Conservation (phyloP, 169 alveolate genomes). For the Besnoitia besnoiti region DNA sequence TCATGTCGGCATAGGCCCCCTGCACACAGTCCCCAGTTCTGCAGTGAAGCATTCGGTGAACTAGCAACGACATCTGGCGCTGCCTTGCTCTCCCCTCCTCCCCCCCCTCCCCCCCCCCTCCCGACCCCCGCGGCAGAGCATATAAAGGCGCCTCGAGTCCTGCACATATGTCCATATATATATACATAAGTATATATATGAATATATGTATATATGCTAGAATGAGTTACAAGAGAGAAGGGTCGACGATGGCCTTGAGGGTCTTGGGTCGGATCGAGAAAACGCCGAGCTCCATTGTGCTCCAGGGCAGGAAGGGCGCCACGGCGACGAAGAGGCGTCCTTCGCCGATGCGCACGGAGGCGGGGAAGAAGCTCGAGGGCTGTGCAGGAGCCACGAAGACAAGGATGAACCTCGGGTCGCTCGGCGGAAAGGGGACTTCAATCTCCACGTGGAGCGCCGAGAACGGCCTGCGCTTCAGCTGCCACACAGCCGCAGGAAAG, state of each 20-base stretch:
- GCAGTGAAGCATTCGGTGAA: too few relatives aligned
- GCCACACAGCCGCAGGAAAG: not conserved
- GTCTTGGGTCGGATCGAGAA: not conserved
- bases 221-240: not conserved
- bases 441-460: not conserved
- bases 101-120: too few relatives aligned
- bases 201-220: not conserved
- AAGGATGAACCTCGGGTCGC: conserved; percentile 1
- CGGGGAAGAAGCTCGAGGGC: not conserved
- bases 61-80: too few relatives aligned
- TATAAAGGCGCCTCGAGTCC: too few relatives aligned
- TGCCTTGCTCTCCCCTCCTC: too few relatives aligned
- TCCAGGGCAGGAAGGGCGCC: conserved; percentile 20
- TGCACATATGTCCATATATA: not conserved
- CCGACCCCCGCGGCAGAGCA: too few relatives aligned
- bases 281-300: not conserved
- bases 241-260: not conserved
- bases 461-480: not conserved
- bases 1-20: too few relatives aligned
- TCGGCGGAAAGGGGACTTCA: not conserved
- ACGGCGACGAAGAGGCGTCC: not conserved
- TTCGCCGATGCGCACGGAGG: not conserved
- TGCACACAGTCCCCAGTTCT: too few relatives aligned
- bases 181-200: too few relatives aligned
- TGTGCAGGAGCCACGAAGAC: not conserved